Evolutionary conservation across 108 stramenopile genomes (phyloP), one percentile per base, ranked within the genome.

Genomic region (Pseudonitzschia delicatissima): DNA sequence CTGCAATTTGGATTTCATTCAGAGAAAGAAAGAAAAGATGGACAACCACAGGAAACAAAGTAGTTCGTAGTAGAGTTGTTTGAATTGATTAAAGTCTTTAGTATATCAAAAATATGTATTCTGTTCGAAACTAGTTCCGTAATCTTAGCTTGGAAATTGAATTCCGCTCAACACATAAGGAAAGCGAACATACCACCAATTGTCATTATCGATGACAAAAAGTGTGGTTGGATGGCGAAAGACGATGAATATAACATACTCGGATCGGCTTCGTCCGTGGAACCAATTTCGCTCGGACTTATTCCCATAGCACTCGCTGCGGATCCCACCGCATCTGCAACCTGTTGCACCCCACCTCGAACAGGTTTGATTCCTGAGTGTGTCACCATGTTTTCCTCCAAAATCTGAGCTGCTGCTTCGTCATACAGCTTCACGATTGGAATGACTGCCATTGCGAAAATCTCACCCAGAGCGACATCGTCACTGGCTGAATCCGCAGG

Each of bases 341-440:
- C 86, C 17, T 62, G 69, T 67, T 88, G 83, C 5, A 86, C 66
- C 12, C 91, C 91, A 45, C 83, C 86, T 21, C 55, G 27, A 28
- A 85, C 84, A 8, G 81, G 76, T 25, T 73, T 44, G 21, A 70
- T 61, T 32, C 73, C 78, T 4, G 34, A 45, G 17, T 77, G 50
- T 5, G 44, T 51, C 9, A 88, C 50, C 91, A 92, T 87, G 31
- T 88, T 88, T 64, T 85, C 71, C 52, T 80, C 70, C 5, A 92
- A 74, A 9, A 86, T 63, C 13, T 23, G 55, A 9, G 84, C 83
- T 12, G 82, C 64, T 40, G 74, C 44, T 50, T 50, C 23, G 45
- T 88, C 85, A 36, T 77, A 80, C 29, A 58, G 37, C 2, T 62
- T 15, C 9, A 93, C 70, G n/a, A 91, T 80, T 23, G 92, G 92